phyloP scores from a whole-genome alignment of 768 basidiomycete genomes.

The Phaeotremella skinneri region DNA sequence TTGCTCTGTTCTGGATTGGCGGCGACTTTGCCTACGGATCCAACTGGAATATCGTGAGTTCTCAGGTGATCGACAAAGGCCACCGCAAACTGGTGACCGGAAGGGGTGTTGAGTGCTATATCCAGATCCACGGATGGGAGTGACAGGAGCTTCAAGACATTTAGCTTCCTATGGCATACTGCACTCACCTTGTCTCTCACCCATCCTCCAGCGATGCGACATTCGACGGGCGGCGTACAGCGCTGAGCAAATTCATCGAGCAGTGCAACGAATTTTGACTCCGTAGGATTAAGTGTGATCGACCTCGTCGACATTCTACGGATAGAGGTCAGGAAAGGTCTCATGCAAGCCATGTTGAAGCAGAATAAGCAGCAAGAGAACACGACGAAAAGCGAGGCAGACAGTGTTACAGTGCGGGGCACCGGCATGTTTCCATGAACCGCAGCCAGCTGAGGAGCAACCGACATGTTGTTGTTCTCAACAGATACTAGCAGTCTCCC shows the following conservation, averaged over 20 bases:
- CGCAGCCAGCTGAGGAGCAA: background rate
- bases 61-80: constrained; percentile 66
- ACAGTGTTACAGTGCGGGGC: background rate
- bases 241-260: constrained; percentile 70
- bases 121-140: constrained; percentile 86
- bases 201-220: constrained; percentile 97
- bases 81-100: constrained; percentile 84
- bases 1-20: constrained; percentile 96
- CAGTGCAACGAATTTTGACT: constrained; percentile 69
- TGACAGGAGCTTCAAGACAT: constrained; percentile 62
- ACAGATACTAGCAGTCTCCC: background rate
- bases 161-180: background rate
- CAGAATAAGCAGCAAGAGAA: background rate
- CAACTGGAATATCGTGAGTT: constrained; percentile 33
- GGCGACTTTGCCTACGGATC: constrained; percentile 72
- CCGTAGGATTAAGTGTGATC: constrained; percentile 65
- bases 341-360: constrained; percentile 9
- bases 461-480: too few relatives aligned
- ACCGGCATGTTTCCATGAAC: background rate
- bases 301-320: background rate
- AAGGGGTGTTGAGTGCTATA: constrained; percentile 81
- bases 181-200: constrained; percentile 87
- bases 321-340: constrained; percentile 12
- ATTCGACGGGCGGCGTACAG: constrained; percentile 61
- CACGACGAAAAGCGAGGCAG: background rate